These are phyloP conservation scores for Vigna hirtella DNA, from an alignment of 306 rosid species.

Conservation along the genomic window DNA sequence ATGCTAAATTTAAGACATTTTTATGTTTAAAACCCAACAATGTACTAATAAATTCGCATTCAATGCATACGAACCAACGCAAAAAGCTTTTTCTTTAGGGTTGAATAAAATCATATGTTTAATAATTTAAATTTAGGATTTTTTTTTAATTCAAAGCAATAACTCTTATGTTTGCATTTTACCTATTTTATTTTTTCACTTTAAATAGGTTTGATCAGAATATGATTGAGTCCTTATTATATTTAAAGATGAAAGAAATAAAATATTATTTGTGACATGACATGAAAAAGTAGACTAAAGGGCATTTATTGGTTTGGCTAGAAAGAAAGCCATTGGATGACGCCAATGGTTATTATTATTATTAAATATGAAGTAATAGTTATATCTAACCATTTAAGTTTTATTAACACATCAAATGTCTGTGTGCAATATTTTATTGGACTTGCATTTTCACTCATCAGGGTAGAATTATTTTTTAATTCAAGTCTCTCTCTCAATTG, in stretches of 20 bases:
- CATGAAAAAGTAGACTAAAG: neutral
- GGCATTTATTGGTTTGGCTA: neutral
- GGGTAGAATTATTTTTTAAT: too few species aligned
- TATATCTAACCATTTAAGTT: too few species aligned
- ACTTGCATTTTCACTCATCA: too few species aligned
- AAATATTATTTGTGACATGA: neutral
- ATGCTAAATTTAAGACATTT: neutral
- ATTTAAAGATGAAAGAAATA: neutral
- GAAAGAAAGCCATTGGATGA: neutral
- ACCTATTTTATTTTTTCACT: too few species aligned
- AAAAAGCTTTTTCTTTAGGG: neutral
- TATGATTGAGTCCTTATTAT: neutral
- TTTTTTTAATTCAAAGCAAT: too few species aligned
- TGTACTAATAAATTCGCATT: neutral
- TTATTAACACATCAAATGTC: too few species aligned
- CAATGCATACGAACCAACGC: neutral
- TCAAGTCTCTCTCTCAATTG: too few species aligned
- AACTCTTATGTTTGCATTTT: too few species aligned
- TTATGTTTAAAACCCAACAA: neutral
- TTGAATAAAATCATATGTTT: too few species aligned
- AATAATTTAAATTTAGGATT: too few species aligned
- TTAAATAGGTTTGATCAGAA: neutral
- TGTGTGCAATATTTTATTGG: too few species aligned
- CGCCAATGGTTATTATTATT: neutral
- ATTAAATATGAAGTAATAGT: neutral